Percentiles rank a stretch among this genome's conserved stretches.
Conservation (phyloP, 345 rosid genomes). For the Eutrema japonicum region DNA sequence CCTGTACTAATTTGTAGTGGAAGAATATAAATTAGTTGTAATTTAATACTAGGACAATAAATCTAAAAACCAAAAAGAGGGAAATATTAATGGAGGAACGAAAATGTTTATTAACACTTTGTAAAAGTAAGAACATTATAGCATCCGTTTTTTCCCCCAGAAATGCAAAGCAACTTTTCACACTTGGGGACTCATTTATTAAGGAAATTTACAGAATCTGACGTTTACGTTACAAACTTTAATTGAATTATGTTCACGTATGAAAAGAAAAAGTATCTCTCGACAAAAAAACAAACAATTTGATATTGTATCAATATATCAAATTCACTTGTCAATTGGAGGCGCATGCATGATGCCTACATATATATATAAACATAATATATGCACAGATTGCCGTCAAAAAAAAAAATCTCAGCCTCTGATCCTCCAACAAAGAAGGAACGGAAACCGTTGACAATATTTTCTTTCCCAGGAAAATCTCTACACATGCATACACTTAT, state of each 20-base stretch:
- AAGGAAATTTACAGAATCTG: conserved; percentile 12
- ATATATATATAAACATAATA: not conserved
- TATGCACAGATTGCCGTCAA: not conserved
- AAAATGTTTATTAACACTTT: not conserved
- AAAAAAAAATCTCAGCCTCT: not conserved
- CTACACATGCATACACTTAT: conserved; percentile 30
- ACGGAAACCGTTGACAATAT: conserved; percentile 5
- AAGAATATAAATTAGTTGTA: conserved; percentile 3
- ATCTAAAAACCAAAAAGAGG: conserved; percentile 1
- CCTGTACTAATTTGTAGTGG: conserved; percentile 45
- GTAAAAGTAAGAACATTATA: not conserved
- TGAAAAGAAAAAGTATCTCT: conserved; percentile 11
- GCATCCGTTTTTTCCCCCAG: not conserved
- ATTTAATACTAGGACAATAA: not conserved
- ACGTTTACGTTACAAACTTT: conserved; percentile 8
- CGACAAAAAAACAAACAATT: not conserved
- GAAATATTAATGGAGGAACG: conserved; percentile 5
- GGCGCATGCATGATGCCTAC: conserved; percentile 26
- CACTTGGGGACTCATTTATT: conserved; percentile 21
- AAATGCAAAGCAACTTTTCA: conserved; percentile 40
- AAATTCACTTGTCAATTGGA: not conserved
- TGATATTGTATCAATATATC: not conserved
- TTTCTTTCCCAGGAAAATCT: conserved; percentile 20
- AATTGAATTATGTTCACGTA: conserved; percentile 6
- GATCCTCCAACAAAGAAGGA: conserved; percentile 22